Evolutionary conservation across 1,284 basidiomycete species (phyloP).

Genomic region (Violaceomyces palustris): DNA sequence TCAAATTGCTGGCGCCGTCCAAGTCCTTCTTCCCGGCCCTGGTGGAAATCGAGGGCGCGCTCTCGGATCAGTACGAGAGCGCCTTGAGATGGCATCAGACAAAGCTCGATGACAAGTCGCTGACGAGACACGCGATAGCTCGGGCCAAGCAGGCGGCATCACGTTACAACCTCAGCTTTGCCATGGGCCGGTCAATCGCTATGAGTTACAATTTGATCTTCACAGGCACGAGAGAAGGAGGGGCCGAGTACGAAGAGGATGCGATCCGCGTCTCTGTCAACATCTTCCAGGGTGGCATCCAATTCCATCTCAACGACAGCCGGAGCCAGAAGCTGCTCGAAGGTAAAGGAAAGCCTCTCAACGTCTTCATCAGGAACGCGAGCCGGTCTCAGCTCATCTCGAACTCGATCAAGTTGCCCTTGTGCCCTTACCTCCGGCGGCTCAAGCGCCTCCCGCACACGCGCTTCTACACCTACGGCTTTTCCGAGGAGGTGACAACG

Average conservation of each 20-base stretch:
- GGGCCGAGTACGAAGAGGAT: conserved; percentile 13
- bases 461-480: conserved; percentile 17
- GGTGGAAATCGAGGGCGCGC: no score
- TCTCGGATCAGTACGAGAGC: no score
- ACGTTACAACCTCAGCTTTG: conserved; percentile 6
- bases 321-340: conserved; percentile 11
- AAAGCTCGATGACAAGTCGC: conserved; percentile 4
- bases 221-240: conserved; percentile 4
- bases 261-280: conserved; percentile 9
- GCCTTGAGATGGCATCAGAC: neutral
- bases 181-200: conserved; percentile 9
- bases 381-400: conserved; percentile 6
- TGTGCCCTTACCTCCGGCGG: conserved; percentile 10
- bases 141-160: conserved; percentile 9
- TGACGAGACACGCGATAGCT: conserved; percentile 10
- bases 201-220: conserved; percentile 24
- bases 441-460: conserved; percentile 15
- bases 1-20: no score
- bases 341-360: conserved; percentile 5
- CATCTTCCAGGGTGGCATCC: conserved; percentile 18
- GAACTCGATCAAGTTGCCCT: conserved; percentile 1
- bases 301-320: conserved; percentile 1
- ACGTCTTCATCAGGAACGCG: conserved; percentile 15
- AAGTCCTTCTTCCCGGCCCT: no score
- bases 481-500: conserved; percentile 12